Evolutionary conservation across 371 early-diverging fungal genomes (phyloP).

Genomic region (Actinomortierella wolfii): DNA sequence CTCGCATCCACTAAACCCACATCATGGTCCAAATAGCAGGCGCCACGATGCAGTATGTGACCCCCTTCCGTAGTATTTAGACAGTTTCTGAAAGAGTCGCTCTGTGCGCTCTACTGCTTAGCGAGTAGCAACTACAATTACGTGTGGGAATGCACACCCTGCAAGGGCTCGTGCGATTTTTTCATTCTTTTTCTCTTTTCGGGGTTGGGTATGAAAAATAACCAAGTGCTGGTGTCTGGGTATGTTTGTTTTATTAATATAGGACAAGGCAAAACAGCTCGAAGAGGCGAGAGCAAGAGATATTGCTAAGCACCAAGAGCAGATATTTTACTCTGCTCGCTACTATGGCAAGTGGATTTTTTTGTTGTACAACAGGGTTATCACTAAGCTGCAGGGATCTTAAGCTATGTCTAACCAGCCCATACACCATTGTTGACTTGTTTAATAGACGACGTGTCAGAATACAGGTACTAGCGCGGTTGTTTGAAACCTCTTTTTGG

Average conservation of each 20-base stretch:
- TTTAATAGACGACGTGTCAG: constrained; percentile 46
- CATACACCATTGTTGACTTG: constrained; percentile 18
- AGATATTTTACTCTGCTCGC: constrained; percentile 67
- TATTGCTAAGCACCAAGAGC: constrained; percentile 51
- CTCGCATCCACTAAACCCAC: too few relatives aligned
- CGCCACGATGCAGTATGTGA: too few relatives aligned
- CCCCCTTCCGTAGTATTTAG: too few relatives aligned
- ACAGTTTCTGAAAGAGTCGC: too few relatives aligned
- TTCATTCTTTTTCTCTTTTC: not conserved
- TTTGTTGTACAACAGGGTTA: not conserved
- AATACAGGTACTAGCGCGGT: constrained; percentile 38
- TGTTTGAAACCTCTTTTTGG: not conserved
- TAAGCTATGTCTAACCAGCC: not conserved
- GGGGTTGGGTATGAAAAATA: too few relatives aligned
- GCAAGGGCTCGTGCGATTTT: too few relatives aligned
- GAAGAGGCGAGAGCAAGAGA: constrained; percentile 55
- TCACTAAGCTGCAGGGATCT: not conserved
- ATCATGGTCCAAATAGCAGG: too few relatives aligned
- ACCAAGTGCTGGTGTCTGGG: too few relatives aligned
- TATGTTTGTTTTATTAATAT: too few relatives aligned
- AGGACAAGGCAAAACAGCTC: constrained; percentile 36
- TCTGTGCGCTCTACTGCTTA: too few relatives aligned
- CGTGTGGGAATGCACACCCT: too few relatives aligned
- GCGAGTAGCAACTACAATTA: too few relatives aligned
- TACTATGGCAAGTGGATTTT: constrained; percentile 52